phyloP scores from a whole-genome alignment of 2,329 filamentous ascomycete species.

The Clarireedia sp. region DNA sequence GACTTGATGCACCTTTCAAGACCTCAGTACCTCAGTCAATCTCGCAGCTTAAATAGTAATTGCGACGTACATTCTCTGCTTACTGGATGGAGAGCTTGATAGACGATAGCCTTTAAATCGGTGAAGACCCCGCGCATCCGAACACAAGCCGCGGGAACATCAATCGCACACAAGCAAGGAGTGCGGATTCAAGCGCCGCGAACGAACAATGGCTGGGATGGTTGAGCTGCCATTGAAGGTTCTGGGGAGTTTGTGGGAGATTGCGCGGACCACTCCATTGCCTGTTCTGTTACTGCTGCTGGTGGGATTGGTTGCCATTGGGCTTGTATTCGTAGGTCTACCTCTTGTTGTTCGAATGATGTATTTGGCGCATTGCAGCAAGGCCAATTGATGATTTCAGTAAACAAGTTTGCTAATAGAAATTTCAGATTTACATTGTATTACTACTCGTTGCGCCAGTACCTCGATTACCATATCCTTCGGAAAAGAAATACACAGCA shows the following conservation, averaged over 20 bases:
- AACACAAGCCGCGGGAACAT: too few species aligned
- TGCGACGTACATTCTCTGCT: too few species aligned
- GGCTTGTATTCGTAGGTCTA: background rate
- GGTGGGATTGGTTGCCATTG: background rate
- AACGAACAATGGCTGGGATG: background rate
- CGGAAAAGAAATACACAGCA: conserved; percentile 81
- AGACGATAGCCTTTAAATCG: too few species aligned
- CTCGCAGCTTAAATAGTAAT: too few species aligned
- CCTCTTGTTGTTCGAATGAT: background rate
- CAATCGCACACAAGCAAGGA: too few species aligned
- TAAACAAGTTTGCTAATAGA: too few species aligned
- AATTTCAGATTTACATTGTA: conserved; percentile 51
- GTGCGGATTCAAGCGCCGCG: too few species aligned
- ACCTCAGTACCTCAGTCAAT: too few species aligned
- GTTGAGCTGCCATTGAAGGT: background rate
- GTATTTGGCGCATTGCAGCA: background rate
- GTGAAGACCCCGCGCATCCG: too few species aligned
- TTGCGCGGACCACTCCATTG: background rate
- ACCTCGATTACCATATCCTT: conserved; percentile 63
- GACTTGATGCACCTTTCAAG: too few species aligned
- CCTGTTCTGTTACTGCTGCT: background rate
- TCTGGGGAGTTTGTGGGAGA: background rate
- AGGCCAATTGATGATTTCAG: too few species aligned
- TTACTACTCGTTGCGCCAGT: conserved; percentile 72
- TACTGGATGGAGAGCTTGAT: too few species aligned